Evolutionary conservation across 1,284 basidiomycete species (phyloP).

Genomic region (Leccinum insigne): DNA sequence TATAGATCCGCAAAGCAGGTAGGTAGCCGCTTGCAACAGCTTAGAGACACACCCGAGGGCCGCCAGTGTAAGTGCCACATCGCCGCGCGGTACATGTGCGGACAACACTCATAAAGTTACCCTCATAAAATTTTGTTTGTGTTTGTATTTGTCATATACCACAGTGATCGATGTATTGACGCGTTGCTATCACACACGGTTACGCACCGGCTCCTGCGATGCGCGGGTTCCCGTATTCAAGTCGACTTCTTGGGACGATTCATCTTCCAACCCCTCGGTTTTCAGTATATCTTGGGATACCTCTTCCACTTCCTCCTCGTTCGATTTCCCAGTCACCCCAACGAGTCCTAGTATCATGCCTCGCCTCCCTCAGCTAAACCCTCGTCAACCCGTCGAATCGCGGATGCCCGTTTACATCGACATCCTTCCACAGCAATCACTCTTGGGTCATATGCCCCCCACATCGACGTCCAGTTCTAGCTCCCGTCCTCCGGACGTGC

Average conservation of each 20-base stretch:
- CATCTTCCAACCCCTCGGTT: slow-evolving; percentile 28
- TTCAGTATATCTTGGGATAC: slow-evolving; percentile 40
- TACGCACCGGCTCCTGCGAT: slow-evolving; percentile 21
- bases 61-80: slow-evolving; percentile 53
- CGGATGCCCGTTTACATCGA: slow-evolving; percentile 59
- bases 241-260: slow-evolving; percentile 10
- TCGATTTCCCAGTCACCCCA: slow-evolving; percentile 40
- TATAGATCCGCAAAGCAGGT: slow-evolving; percentile 70
- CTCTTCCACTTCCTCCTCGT: slow-evolving; percentile 37
- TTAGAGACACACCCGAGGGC: slow-evolving; percentile 65
- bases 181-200: slow-evolving; percentile 34
- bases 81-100: slow-evolving; percentile 26
- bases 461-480: slow-evolving; percentile 20
- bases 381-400: slow-evolving; percentile 31
- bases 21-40: slow-evolving; percentile 70
- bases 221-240: slow-evolving; percentile 18
- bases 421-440: slow-evolving; percentile 42
- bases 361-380: slow-evolving; percentile 11
- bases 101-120: slow-evolving; percentile 22
- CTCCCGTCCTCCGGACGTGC: slow-evolving; percentile 41
- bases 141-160: slow-evolving; percentile 31
- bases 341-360: slow-evolving; percentile 27
- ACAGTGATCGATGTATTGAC: slow-evolving; percentile 36
- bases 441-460: background rate
- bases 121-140: slow-evolving; percentile 24